Percentiles rank a stretch among this genome's conserved stretches.
These are phyloP conservation scores for Scheffersomyces lignicola DNA, from an alignment of 1,139 yeast species.

Conservation along the genomic window DNA sequence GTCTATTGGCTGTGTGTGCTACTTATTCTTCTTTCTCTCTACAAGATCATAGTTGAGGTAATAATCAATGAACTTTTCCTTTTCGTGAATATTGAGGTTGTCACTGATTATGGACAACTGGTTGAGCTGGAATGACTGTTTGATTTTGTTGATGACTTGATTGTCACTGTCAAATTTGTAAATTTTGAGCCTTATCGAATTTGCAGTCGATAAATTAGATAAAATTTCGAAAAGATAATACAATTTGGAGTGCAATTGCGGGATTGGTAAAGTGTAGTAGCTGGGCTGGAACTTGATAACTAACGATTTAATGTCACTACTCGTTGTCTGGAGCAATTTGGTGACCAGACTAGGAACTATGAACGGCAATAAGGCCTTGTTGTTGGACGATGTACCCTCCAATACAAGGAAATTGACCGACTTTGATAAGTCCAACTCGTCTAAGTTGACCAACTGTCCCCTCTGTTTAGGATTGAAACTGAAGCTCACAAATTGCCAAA, in stretches of 20 bases:
- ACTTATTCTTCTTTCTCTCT: neutral
- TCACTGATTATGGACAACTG: constrained; percentile 28
- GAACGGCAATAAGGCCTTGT: constrained; percentile 57
- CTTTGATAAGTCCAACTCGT: constrained; percentile 18
- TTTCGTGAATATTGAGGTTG: constrained; percentile 27
- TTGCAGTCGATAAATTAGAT: constrained; percentile 20
- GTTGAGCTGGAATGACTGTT: constrained; percentile 29
- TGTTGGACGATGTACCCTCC: constrained; percentile 74
- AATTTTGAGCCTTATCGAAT: constrained; percentile 25
- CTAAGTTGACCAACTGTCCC: constrained; percentile 18
- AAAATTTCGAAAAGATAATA: constrained; percentile 27
- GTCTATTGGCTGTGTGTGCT: too few relatives aligned
- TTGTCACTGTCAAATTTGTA: constrained; percentile 16
- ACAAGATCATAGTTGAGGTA: constrained; percentile 20
- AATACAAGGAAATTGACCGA: constrained; percentile 51
- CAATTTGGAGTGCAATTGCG: constrained; percentile 18
- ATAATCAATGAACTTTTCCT: constrained; percentile 34
- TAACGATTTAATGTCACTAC: constrained; percentile 39
- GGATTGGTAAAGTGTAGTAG: constrained; percentile 35
- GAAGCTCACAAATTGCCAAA: constrained; percentile 34
- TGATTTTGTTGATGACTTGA: constrained; percentile 13
- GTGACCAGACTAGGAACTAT: constrained; percentile 5
- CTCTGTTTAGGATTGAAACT: constrained; percentile 24
- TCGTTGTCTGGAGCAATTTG: constrained; percentile 16
- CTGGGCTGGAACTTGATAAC: constrained; percentile 43